Evolutionary conservation across 2,329 filamentous ascomycete species (phyloP).

Genomic region (Calycina marina): DNA sequence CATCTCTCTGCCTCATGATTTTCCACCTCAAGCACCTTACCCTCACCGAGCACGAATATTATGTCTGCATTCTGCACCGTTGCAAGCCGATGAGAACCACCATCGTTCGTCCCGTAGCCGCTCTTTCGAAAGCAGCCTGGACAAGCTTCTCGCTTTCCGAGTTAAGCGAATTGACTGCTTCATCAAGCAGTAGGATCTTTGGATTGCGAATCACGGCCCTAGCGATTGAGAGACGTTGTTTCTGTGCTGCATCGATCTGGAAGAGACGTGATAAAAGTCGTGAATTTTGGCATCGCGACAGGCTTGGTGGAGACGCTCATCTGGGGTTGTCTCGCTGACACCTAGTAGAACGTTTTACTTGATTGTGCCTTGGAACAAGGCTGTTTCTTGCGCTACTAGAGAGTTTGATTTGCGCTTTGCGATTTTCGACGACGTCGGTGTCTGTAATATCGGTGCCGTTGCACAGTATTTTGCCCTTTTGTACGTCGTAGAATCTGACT

Average conservation of each 20-base stretch:
- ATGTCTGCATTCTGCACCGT: constrained; percentile 56
- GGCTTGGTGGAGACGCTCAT: constrained; percentile 30
- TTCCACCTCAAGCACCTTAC: constrained; percentile 17
- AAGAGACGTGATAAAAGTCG: constrained; percentile 35
- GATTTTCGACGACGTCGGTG: constrained; percentile 47
- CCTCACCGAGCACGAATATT: constrained; percentile 19
- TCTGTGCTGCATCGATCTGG: constrained; percentile 37
- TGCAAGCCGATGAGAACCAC: constrained; percentile 60
- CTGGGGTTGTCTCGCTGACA: constrained; percentile 28
- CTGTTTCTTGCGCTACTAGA: constrained; percentile 62
- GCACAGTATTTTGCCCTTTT: constrained; percentile 47
- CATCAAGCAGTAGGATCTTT: constrained; percentile 38
- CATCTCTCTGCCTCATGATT: constrained; percentile 15
- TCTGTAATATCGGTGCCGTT: constrained; percentile 44
- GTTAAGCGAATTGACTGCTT: constrained; percentile 42
- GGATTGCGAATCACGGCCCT: constrained; percentile 38
- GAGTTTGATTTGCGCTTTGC: constrained; percentile 43
- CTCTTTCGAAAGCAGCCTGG: constrained; percentile 52
- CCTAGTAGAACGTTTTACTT: constrained; percentile 57
- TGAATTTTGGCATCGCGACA: constrained; percentile 36
- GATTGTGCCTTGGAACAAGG: constrained; percentile 46
- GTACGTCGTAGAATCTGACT: constrained; percentile 51
- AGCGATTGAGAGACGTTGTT: constrained; percentile 40
- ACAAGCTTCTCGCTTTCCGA: constrained; percentile 41
- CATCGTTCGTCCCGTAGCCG: constrained; percentile 51